Conservation (phyloP, 495 filamentous ascomycete species). For the Penicillium ochrochloron region DNA sequence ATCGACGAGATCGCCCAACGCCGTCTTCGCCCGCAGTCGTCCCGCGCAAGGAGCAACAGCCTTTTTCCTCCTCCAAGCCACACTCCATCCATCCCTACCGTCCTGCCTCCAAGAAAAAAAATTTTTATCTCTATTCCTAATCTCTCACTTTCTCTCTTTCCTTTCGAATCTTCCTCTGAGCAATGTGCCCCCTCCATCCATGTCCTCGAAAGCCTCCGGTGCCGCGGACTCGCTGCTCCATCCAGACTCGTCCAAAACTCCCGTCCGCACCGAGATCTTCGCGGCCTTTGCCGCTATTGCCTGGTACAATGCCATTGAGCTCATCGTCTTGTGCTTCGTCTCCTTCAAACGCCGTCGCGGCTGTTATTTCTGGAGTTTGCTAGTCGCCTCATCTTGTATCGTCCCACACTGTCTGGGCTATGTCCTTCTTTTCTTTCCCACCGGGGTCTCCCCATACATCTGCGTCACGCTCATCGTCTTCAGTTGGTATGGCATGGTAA, state of each 20-base stretch:
- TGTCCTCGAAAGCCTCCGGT: slow-evolving; percentile 21
- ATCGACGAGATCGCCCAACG: slow-evolving; percentile 5
- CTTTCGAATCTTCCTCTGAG: neutral
- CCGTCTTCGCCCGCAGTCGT: neutral
- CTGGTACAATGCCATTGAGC: slow-evolving; percentile 55
- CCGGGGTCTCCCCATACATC: slow-evolving; percentile 34
- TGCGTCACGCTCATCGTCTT: slow-evolving; percentile 45
- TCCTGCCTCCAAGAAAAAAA: neutral
- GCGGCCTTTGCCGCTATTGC: slow-evolving; percentile 45
- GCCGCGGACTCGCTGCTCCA: slow-evolving; percentile 19
- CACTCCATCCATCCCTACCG: neutral
- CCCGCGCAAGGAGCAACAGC: slow-evolving; percentile 11
- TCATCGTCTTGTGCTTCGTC: slow-evolving; percentile 49
- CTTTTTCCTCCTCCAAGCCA: neutral
- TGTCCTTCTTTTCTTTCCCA: slow-evolving; percentile 48
- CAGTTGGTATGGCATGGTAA: slow-evolving; percentile 53
- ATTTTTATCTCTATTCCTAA: neutral
- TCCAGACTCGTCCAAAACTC: neutral
- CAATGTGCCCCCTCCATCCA: slow-evolving; percentile 19
- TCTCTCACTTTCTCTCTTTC: slow-evolving; percentile 4
- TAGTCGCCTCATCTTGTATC: slow-evolving; percentile 44
- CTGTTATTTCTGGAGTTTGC: slow-evolving; percentile 56
- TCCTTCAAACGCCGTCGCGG: slow-evolving; percentile 53
- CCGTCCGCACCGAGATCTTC: slow-evolving; percentile 29
- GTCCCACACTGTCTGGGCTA: slow-evolving; percentile 50